A percentile compares a stretch with the other conserved stretches of the same genome.
phyloP scores from a whole-genome alignment of 768 basidiomycete species.

The Harrya chromipes region DNA sequence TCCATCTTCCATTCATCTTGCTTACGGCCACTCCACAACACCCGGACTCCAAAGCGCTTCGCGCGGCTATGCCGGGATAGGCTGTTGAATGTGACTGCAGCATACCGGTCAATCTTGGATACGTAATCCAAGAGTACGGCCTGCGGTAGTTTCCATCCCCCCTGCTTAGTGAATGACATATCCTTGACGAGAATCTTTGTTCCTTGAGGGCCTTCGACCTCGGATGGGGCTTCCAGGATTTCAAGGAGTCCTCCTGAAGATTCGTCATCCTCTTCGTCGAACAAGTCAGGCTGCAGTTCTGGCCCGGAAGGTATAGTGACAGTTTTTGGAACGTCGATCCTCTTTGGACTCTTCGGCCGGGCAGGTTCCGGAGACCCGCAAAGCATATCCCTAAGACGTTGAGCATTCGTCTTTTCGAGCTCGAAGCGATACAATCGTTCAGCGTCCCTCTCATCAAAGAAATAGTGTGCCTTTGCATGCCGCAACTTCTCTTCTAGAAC shows the following conservation, averaged over 20 bases:
- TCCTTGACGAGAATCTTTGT: conserved; percentile 55
- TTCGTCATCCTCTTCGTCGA: conserved; percentile 51
- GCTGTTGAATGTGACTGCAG: conserved; percentile 62
- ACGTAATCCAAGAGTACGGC: conserved; percentile 65
- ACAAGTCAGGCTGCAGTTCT: conserved; percentile 39
- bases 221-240: conserved; percentile 62
- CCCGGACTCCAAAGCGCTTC: conserved; percentile 64
- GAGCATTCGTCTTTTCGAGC: conserved; percentile 46
- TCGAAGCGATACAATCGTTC: conserved; percentile 53
- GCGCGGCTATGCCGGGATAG: conserved; percentile 74
- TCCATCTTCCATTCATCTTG: conserved; percentile 77
- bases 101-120: conserved; percentile 67
- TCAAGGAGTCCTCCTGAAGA: conserved; percentile 64
- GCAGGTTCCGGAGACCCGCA: conserved; percentile 25
- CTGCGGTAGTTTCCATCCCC: conserved; percentile 81
- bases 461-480: conserved; percentile 53
- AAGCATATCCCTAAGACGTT: conserved; percentile 42
- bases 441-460: conserved; percentile 70
- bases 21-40: conserved; percentile 69
- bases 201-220: conserved; percentile 55
- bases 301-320: not conserved
- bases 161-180: conserved; percentile 80
- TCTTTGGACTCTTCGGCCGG: not conserved
- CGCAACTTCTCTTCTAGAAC: conserved; percentile 46
- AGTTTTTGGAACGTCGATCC: not conserved